phyloP scores from a whole-genome alignment of 2,329 filamentous ascomycete species.

The Pseudomassariella vexata region DNA sequence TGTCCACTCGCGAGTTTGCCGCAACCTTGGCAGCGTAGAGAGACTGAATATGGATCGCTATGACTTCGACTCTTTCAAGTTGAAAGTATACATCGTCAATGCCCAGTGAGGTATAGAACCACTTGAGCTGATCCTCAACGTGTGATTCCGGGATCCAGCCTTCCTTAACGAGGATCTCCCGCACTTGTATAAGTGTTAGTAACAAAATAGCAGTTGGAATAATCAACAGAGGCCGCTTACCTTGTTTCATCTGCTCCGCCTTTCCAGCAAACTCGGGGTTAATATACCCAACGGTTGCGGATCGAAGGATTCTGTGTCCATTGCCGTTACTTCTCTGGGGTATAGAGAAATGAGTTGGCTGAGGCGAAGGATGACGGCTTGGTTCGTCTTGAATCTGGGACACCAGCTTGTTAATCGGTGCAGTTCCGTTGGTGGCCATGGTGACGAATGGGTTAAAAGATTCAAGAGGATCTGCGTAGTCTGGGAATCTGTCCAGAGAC shows the following conservation, averaged over 20 bases:
- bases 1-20: slow-evolving; percentile 87
- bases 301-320: slow-evolving; percentile 71
- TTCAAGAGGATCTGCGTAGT: slow-evolving; percentile 35
- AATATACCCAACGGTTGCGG: slow-evolving; percentile 88
- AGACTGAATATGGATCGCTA: slow-evolving; percentile 91
- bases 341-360: slow-evolving; percentile 78
- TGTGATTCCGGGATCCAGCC: slow-evolving; percentile 83
- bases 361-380: slow-evolving; percentile 71
- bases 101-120: slow-evolving; percentile 97
- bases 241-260: slow-evolving; percentile 79
- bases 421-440: slow-evolving; percentile 27
- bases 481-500: slow-evolving; percentile 35
- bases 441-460: too few relatives aligned
- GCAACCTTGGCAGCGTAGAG: slow-evolving; percentile 96
- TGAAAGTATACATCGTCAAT: slow-evolving; percentile 99
- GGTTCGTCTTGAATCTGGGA: slow-evolving; percentile 35
- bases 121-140: slow-evolving; percentile 78
- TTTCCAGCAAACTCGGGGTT: slow-evolving; percentile 93
- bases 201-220: too few relatives aligned
- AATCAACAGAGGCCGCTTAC: slow-evolving; percentile 43
- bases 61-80: slow-evolving; percentile 78
- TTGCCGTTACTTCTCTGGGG: slow-evolving; percentile 53
- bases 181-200: slow-evolving; percentile 49
- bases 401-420: slow-evolving; percentile 35
- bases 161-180: slow-evolving; percentile 69